A percentile compares a stretch with the other conserved stretches of the same genome.
These are phyloP conservation scores for Pseudocercospora crystallina DNA, from an alignment of 2,329 filamentous ascomycete genomes.

Conservation along the genomic window DNA sequence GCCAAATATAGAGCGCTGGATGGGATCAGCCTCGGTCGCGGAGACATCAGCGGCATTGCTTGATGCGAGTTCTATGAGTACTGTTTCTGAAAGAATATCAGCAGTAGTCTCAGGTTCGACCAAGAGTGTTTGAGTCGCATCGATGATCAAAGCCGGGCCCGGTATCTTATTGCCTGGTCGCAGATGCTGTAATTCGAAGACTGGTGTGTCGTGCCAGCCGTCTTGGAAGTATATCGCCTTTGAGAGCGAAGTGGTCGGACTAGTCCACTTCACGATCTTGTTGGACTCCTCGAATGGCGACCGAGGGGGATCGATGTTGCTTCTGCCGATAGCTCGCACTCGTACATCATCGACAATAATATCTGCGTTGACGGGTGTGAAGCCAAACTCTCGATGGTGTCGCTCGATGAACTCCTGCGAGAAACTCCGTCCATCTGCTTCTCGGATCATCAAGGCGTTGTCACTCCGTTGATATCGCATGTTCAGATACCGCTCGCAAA, in stretches of 20 bases:
- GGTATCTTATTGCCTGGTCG: conserved; percentile 22
- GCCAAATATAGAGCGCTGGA: conserved; percentile 55
- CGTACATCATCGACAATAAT: conserved; percentile 43
- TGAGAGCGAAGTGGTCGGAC: conserved; percentile 27
- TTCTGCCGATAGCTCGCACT: conserved; percentile 28
- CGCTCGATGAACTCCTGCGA: conserved; percentile 37
- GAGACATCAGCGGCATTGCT: conserved; percentile 19
- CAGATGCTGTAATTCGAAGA: conserved; percentile 29
- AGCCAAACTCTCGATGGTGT: conserved; percentile 45
- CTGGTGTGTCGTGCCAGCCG: conserved; percentile 23
- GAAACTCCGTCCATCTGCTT: conserved; percentile 38
- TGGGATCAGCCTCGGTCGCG: conserved; percentile 44
- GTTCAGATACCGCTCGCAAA: conserved; percentile 47
- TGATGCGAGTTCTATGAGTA: conserved; percentile 39
- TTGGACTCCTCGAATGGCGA: conserved; percentile 10
- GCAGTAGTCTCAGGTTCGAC: conserved; percentile 40
- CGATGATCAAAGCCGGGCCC: conserved; percentile 36
- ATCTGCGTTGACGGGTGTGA: conserved; percentile 35
- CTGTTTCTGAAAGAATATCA: conserved; percentile 37
- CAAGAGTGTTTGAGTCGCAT: conserved; percentile 50
- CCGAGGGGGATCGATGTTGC: conserved; percentile 15
- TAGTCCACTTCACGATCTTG: conserved; percentile 44
- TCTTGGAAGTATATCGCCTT: background rate
- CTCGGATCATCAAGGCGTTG: conserved; percentile 50
- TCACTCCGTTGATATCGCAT: conserved; percentile 54